phyloP scores from a whole-genome alignment of 805 yeast species.

The Pachysolen tannophilus region DNA sequence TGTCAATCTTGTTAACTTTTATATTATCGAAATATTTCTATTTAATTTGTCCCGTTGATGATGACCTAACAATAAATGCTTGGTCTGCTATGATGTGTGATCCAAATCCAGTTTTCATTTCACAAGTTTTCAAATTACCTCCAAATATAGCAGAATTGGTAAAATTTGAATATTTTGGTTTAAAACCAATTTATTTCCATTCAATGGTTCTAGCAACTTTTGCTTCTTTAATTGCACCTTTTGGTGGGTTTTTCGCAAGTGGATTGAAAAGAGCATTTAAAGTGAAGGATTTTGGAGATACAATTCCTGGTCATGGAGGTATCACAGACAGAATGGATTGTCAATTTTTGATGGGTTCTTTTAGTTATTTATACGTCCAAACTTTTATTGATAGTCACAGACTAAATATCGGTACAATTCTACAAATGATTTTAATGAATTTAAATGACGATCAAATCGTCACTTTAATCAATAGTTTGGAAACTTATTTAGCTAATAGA shows the following conservation, averaged over 20 bases:
- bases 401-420: slow-evolving; percentile 62
- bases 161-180: slow-evolving; percentile 37
- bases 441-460: slow-evolving; percentile 58
- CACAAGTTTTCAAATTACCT: slow-evolving; percentile 74
- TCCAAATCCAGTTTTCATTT: slow-evolving; percentile 82
- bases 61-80: slow-evolving; percentile 50
- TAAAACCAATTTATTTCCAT: slow-evolving; percentile 89
- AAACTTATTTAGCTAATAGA: slow-evolving; percentile 33
- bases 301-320: slow-evolving; percentile 99
- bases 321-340: slow-evolving; percentile 97
- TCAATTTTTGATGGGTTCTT: slow-evolving; percentile 96
- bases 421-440: slow-evolving; percentile 71
- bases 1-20: slow-evolving; percentile 60
- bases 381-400: slow-evolving; percentile 76
- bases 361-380: slow-evolving; percentile 85
- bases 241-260: slow-evolving; percentile 96
- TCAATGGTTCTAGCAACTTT: slow-evolving; percentile 81
- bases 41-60: slow-evolving; percentile 81
- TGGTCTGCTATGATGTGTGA: slow-evolving; percentile 65
- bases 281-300: slow-evolving; percentile 95
- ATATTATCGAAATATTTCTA: slow-evolving; percentile 59
- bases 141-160: slow-evolving; percentile 43
- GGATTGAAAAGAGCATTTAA: slow-evolving; percentile 96
- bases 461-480: slow-evolving; percentile 51
- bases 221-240: slow-evolving; percentile 96